Percentiles rank a stretch among this genome's conserved stretches.
phyloP scores from a whole-genome alignment of 2,329 filamentous ascomycete species.

The Claviceps digitariae region DNA sequence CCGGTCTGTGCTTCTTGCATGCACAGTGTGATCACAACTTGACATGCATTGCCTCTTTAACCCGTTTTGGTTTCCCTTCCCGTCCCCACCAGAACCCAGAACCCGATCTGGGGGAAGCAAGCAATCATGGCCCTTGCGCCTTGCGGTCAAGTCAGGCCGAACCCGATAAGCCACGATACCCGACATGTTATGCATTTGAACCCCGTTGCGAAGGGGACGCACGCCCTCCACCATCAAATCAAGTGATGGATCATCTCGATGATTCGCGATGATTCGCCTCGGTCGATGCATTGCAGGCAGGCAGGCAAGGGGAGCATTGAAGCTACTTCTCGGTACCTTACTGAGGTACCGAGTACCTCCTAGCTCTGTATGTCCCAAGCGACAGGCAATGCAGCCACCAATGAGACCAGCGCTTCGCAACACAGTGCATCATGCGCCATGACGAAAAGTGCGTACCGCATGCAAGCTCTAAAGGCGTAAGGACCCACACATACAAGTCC shows the following conservation, averaged over 20 bases:
- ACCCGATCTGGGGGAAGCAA: background rate
- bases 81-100: background rate
- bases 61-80: background rate
- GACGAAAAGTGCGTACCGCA: too few relatives aligned
- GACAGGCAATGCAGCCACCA: background rate
- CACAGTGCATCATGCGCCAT: background rate
- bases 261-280: too few relatives aligned
- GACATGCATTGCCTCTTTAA: too few relatives aligned
- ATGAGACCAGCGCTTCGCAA: background rate
- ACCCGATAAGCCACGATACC: background rate
- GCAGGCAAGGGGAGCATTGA: too few relatives aligned
- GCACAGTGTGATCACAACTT: background rate
- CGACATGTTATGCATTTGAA: background rate
- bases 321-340: background rate
- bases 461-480: background rate
- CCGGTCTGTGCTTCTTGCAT: background rate
- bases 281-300: background rate
- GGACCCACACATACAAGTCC: background rate
- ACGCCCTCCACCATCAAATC: background rate
- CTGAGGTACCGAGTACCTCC: too few relatives aligned
- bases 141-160: background rate
- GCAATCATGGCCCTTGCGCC: background rate
- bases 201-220: too few relatives aligned
- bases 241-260: background rate
- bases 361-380: too few relatives aligned